Evolutionary conservation across 352 stramenopile species (phyloP), one percentile per base, ranked within the genome.

Genomic region (Phytopythium helicoides): DNA sequence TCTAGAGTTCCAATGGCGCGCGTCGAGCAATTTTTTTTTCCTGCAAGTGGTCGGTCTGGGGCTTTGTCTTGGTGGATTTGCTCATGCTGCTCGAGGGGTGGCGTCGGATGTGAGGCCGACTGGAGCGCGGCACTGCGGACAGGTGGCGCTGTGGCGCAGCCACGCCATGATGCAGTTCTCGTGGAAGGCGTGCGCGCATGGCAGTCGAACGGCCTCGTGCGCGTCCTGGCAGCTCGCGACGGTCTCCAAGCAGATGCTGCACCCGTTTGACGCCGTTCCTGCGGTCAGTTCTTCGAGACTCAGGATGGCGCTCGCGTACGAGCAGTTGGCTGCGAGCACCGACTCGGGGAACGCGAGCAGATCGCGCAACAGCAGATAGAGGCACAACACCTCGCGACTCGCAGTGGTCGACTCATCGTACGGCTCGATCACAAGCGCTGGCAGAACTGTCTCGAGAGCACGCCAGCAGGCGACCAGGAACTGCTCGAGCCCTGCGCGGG

Each of bases 141-240:
- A 87, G 34, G 59, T 83, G 37, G 69, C 56, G 54, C 78, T 86
- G 45, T 85, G 68, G 2, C 72, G 70, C 28, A 87, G 55, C 76
- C 76, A 86, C 35, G 73, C 68, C 72, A 87, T 84, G 52, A 80
- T 69, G 60, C 76, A 87, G 59, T 86, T 76, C 38, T 87, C 76
- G 44, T 87, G 74, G 65, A 81, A 86, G 5, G 72, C 37, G 57
- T 86, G 76, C 15, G 51, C 44, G 55, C 76, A 87, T 14, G 76
- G 76, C 39, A 86, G 55, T 23, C 60, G 73, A 16, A 81, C 71
- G 2, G 69, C 66, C 35, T 71, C 73, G 35, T 54, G 52, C 42
- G 16, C 62, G 26, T 57, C 37, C 5, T 16, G 33, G 8, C 18
- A 15, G 25, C 46, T 39, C n/a, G 12, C 15, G 11, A 35, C 25